A percentile compares a stretch with the other conserved stretches of the same genome.
phyloP scores from a whole-genome alignment of 345 rosid genomes.

The Toxicodendron radicans region DNA sequence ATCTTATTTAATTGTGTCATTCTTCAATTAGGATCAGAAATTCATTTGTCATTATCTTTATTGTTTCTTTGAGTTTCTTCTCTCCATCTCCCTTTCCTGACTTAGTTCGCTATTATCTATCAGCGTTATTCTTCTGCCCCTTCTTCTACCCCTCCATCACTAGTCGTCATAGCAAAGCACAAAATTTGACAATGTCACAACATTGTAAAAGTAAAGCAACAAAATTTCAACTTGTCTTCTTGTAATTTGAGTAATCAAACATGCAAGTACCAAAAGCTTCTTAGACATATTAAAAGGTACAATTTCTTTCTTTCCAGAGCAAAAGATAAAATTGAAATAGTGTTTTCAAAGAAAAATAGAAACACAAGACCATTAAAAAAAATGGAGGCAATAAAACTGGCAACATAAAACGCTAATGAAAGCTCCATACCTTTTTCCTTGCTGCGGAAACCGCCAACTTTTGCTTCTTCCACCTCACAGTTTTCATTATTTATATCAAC shows the following conservation, averaged over 20 bases:
- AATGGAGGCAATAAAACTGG: background rate
- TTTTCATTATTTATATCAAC: conserved; percentile 31
- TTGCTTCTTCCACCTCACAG: conserved; percentile 27
- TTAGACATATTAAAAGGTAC: background rate
- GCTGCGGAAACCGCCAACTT: conserved; percentile 21
- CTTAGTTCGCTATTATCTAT: too few species aligned
- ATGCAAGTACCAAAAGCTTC: background rate
- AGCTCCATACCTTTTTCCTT: conserved; percentile 25
- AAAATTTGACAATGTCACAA: too few species aligned
- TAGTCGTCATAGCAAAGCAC: too few species aligned
- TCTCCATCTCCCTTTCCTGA: too few species aligned
- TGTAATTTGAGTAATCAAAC: background rate
- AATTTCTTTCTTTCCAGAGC: background rate
- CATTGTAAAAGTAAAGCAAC: too few species aligned
- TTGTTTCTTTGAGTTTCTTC: too few species aligned
- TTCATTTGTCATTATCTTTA: too few species aligned
- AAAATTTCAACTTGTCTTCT: background rate
- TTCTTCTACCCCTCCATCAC: too few species aligned
- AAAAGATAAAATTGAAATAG: background rate
- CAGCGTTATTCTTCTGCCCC: too few species aligned
- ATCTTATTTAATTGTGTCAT: too few species aligned
- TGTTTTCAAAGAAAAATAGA: background rate
- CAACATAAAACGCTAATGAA: conserved; percentile 1
- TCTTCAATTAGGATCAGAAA: too few species aligned
- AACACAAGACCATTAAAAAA: background rate